Evolutionary conservation across 768 basidiomycete genomes (phyloP).

Genomic region (Podaxis mareebaensis): DNA sequence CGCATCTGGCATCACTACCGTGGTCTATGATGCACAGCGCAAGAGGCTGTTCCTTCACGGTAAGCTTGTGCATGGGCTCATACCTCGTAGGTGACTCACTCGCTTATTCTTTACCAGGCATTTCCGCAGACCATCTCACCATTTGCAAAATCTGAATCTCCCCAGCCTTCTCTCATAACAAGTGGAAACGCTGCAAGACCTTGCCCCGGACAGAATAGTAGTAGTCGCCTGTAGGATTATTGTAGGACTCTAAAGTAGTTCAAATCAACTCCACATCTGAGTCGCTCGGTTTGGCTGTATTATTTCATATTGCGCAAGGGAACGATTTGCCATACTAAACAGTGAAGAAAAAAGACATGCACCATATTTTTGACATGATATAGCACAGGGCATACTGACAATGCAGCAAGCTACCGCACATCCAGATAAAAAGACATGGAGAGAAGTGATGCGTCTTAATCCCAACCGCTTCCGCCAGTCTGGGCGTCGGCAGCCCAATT

Average conservation of each 20-base stretch:
- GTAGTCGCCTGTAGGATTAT: background rate
- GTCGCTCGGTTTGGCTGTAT: background rate
- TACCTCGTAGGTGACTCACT: background rate
- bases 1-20: slow-evolving; percentile 57
- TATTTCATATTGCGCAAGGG: slow-evolving; percentile 8
- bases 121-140: slow-evolving; percentile 29
- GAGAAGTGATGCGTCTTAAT: slow-evolving; percentile 24
- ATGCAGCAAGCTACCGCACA: slow-evolving; percentile 19
- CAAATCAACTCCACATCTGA: background rate
- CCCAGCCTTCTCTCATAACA: background rate
- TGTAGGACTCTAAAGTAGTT: background rate
- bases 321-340: slow-evolving; percentile 9
- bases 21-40: slow-evolving; percentile 52
- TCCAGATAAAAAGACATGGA: slow-evolving; percentile 14
- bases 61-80: slow-evolving; percentile 26
- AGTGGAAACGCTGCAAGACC: background rate
- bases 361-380: slow-evolving; percentile 31
- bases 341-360: slow-evolving; percentile 15
- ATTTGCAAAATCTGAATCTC: slow-evolving; percentile 29
- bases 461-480: slow-evolving; percentile 39
- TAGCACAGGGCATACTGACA: slow-evolving; percentile 19
- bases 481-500: slow-evolving; percentile 41
- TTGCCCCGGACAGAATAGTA: background rate
- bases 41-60: slow-evolving; percentile 59
- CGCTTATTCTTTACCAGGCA: slow-evolving; percentile 23